Conservation (phyloP, 768 basidiomycete genomes). For the Bullera alba region DNA sequence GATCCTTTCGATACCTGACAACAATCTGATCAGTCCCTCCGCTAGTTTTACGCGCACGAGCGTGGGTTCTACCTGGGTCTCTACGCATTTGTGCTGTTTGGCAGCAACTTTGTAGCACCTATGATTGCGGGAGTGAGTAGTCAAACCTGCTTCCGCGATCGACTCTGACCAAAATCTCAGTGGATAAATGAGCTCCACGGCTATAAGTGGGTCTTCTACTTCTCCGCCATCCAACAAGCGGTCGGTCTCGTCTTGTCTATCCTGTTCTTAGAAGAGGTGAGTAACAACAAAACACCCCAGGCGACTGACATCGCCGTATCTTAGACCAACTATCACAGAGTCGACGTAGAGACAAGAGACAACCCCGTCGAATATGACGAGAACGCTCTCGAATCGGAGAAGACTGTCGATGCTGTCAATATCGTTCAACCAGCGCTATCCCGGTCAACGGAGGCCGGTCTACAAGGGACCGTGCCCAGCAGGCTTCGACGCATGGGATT, state of each 20-base stretch:
- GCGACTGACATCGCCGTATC: neutral
- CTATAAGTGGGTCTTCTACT: conserved; percentile 10
- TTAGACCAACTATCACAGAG: conserved; percentile 8
- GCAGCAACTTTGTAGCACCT: conserved; percentile 2
- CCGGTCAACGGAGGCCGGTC: neutral
- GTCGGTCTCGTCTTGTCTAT: neutral
- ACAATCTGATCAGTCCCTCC: too few relatives aligned
- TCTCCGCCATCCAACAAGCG: neutral
- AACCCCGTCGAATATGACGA: too few relatives aligned
- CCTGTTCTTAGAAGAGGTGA: conserved; percentile 9
- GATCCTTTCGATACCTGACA: too few relatives aligned
- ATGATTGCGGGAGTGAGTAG: conserved; percentile 4
- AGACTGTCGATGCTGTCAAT: too few relatives aligned
- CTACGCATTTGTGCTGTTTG: conserved; percentile 2
- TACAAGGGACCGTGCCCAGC: neutral
- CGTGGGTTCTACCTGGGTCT: conserved; percentile 7
- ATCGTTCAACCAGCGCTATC: neutral
- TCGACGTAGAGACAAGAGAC: neutral
- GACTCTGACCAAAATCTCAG: neutral
- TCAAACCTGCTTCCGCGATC: neutral
- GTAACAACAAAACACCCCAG: neutral
- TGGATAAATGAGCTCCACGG: conserved; percentile 5
- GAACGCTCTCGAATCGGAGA: too few relatives aligned
- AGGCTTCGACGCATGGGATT: neutral
- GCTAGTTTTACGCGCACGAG: conserved; percentile 7